These are phyloP conservation scores for Aureobasidium sp. DNA, from an alignment of 2,329 filamentous ascomycete genomes.

Conservation along the genomic window DNA sequence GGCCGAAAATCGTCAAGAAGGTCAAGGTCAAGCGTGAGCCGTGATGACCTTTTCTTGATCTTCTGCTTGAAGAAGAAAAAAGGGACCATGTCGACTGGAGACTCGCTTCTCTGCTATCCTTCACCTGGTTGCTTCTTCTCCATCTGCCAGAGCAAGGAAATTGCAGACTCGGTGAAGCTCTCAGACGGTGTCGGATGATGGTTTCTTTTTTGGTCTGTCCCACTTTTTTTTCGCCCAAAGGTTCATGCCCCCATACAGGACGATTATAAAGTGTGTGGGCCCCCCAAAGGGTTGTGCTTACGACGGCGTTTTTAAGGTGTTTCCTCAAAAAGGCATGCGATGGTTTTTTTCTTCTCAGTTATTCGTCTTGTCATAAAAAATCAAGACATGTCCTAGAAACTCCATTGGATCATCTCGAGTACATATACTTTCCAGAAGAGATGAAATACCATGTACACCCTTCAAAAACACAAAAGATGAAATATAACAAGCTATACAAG, in stretches of 20 bases:
- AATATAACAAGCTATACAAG: neutral
- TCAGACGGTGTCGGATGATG: neutral
- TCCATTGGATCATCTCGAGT: neutral
- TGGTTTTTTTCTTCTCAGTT: slow-evolving; percentile 1
- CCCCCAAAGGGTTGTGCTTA: slow-evolving; percentile 4
- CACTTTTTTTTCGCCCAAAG: neutral
- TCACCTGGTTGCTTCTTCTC: too few species aligned
- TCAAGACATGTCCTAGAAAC: too few species aligned
- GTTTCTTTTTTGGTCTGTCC: neutral
- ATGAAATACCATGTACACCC: too few species aligned
- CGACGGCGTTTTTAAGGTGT: slow-evolving; percentile 5
- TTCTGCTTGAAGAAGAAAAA: neutral
- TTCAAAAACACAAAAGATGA: neutral
- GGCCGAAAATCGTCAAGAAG: neutral
- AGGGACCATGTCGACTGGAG: neutral
- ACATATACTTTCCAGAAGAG: too few species aligned
- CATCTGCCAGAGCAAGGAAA: too few species aligned
- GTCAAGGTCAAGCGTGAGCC: slow-evolving; percentile 7
- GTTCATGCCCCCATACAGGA: slow-evolving; percentile 11
- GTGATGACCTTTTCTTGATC: neutral
- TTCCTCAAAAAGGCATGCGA: slow-evolving; percentile 3
- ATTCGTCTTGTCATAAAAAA: neutral
- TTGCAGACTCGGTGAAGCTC: too few species aligned
- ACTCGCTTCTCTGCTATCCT: neutral
- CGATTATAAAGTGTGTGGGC: too few species aligned